A percentile compares a stretch with the other conserved stretches of the same genome.
Evolutionary conservation across 2,329 filamentous ascomycete genomes (phyloP).

Genomic region (Cordyceps farinosa): DNA sequence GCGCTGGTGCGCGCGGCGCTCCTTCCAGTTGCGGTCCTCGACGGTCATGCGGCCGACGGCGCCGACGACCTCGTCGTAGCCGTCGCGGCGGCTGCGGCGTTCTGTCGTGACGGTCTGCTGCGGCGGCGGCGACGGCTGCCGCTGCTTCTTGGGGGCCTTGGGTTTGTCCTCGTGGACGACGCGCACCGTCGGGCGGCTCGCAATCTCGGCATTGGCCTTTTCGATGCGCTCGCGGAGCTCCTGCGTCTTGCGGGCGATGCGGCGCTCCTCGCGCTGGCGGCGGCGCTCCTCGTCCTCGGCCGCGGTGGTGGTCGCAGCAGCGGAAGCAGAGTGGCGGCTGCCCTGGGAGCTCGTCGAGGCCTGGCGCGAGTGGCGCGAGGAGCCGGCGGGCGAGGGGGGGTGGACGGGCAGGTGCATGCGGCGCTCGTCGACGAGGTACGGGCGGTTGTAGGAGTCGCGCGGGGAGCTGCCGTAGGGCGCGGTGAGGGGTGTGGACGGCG

Average conservation of each 20-base stretch:
- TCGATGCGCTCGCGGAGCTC: slow-evolving; percentile 34
- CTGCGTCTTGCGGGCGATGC: slow-evolving; percentile 21
- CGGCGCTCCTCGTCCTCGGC: slow-evolving; percentile 21
- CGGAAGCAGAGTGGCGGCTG: slow-evolving; percentile 24
- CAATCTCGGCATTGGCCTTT: slow-evolving; percentile 41
- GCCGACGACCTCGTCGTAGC: slow-evolving; percentile 32
- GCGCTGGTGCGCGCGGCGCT: slow-evolving; percentile 28
- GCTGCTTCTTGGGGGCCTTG: not conserved
- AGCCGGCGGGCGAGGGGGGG: slow-evolving; percentile 29
- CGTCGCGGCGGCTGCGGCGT: slow-evolving; percentile 5
- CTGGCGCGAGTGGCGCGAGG: slow-evolving; percentile 34
- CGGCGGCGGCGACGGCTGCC: not conserved
- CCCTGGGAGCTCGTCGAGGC: slow-evolving; percentile 35
- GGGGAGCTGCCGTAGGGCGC: slow-evolving; percentile 27
- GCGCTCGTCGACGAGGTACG: slow-evolving; percentile 39
- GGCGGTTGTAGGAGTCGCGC: slow-evolving; percentile 26
- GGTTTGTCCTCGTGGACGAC: slow-evolving; percentile 6
- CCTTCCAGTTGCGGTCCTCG: slow-evolving; percentile 29
- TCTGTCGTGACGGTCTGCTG: not conserved
- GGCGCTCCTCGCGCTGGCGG: slow-evolving; percentile 23
- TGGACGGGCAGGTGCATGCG: slow-evolving; percentile 38
- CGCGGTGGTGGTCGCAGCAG: too few relatives aligned
- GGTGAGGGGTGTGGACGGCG: slow-evolving; percentile 28
- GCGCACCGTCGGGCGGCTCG: slow-evolving; percentile 34
- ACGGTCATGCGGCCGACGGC: slow-evolving; percentile 33